Base-by-base conservation (phyloP, 2,329 filamentous ascomycete genomes). In the Cadophora sp. region DNA sequence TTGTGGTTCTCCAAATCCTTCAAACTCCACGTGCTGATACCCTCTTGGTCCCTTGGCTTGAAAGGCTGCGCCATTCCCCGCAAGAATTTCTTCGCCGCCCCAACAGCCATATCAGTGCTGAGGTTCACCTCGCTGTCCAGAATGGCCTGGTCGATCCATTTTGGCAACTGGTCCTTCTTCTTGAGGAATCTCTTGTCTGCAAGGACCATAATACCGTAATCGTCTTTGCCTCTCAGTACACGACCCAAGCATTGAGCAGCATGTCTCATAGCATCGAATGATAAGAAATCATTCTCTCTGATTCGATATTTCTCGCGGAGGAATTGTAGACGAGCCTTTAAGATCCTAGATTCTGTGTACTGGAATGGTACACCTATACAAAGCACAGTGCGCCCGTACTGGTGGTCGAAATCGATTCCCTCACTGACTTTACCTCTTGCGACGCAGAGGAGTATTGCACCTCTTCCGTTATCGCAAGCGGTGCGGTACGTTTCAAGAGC, bases 151-250 rank as follows among this genome's bases (percentile, higher is more conserved):
- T 91, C 92, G 77, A 99, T 99, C 96, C 96, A 99, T 78, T 97
- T 97, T 12, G 96, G 96, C 31, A 99, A 84, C 80, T 99, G 97
- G 3, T 81, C 85, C 46, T 94, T 86, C 81, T 98, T 98, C 82
- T 96, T 97, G 78, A 93, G 91, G 80, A 97, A 99, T 22, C 96
- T 89, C 51, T 93, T 90, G 79, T 99, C 96, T 1, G 97, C 96
- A 31, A 99, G 85, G 4, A 99, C 95, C 96, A 99, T 99, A 83
- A 99, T 93, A n/a, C 96, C 96, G 79, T 99, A 99, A 80, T 99
- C 96, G 77, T 99, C 97, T 79, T 99, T 99, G 27, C 96, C 96
- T 75, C 96, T 87, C 70, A 99, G 83, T 53, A 99, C 96, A 78
- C 96, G 94, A 16, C 96, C 97, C 1, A 99, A 84, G 77, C 96